Conservation (phyloP, 108 stramenopile species). For the Fragilariopsis cylindrus region DNA sequence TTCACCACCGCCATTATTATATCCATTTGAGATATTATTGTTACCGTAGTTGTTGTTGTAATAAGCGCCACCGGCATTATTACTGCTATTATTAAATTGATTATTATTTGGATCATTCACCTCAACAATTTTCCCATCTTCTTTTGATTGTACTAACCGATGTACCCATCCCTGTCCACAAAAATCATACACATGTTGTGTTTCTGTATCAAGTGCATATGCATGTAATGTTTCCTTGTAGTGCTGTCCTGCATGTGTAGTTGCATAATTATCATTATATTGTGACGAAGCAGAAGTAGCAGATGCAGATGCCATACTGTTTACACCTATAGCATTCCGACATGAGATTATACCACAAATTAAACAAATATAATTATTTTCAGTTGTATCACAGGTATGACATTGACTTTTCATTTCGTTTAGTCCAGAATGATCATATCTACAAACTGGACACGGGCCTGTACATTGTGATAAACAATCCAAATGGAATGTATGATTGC, state of each 20-base stretch:
- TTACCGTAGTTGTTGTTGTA: too few relatives aligned
- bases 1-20: constrained; percentile 30
- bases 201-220: constrained; percentile 94
- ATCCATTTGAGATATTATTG: not conserved
- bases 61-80: too few relatives aligned
- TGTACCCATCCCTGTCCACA: constrained; percentile 95
- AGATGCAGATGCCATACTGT: not conserved
- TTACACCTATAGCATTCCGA: constrained; percentile 14
- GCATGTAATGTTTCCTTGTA: constrained; percentile 90
- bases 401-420: constrained; percentile 78
- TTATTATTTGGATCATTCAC: constrained; percentile 70
- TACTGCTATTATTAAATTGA: not conserved
- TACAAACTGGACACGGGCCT: constrained; percentile 92
- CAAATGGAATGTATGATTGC: constrained; percentile 94
- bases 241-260: constrained; percentile 81
- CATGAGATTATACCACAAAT: constrained; percentile 89
- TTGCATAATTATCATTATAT: constrained; percentile 9
- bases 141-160: constrained; percentile 85
- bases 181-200: constrained; percentile 96
- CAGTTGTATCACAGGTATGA: constrained; percentile 76
- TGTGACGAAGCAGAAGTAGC: not conserved
- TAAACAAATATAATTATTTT: constrained; percentile 71
- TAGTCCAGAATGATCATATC: constrained; percentile 89
- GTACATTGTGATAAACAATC: constrained; percentile 84
- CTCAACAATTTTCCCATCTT: constrained; percentile 94